Base-by-base conservation (phyloP, 805 yeast genomes). In the Kluyveromyces lactis region DNA sequence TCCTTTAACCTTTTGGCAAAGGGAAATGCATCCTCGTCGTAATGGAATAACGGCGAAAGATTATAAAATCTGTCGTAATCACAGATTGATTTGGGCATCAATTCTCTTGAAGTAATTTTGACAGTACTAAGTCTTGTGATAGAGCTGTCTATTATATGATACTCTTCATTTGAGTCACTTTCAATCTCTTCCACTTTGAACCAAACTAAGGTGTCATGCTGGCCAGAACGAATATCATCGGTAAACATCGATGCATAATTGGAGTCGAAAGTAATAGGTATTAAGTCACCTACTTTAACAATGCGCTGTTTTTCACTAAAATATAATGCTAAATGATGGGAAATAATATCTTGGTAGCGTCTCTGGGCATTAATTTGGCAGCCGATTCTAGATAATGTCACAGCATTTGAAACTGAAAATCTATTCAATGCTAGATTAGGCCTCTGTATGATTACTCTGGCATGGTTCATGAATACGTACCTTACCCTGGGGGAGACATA, bases 131-230 rank as follows among this genome's bases (percentile, higher is more conserved):
- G 69, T 32, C 79, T 69, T 0, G 95, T 84, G 43, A 72, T 72
- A 0, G 67, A 45, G 0, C 95, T 79, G 56, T 83, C 87, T 26
- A 89, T 72, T 0, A 78, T 54, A 48, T 63, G 81, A 49, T 76
- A 81, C 4, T 35, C 39, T 13, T 34, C 6, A 44, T 55, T 4
- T 2, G 51, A 49, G 3, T 51, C 58, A 2, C 61, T 53, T 2
- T 58, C 66, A 3, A 70, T 71, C 4, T 63, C 52, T 3, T 73
- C 80, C 2, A 90, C 73, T 48, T 74, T 75, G 60, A 87, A 90
- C 96, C 96, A 90, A 0, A 87, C 95, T 15, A 89, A 72, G 0
- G 75, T 66, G 54, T 87, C 86, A 1, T 84, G 77, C 17, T 68
- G 68, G 1, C 38, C 39, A 3, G 36, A 17, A 2, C 36, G 38